These are phyloP conservation scores for Beta macrorhiza DNA, from an alignment of 179 eudicot species.

Conservation along the genomic window DNA sequence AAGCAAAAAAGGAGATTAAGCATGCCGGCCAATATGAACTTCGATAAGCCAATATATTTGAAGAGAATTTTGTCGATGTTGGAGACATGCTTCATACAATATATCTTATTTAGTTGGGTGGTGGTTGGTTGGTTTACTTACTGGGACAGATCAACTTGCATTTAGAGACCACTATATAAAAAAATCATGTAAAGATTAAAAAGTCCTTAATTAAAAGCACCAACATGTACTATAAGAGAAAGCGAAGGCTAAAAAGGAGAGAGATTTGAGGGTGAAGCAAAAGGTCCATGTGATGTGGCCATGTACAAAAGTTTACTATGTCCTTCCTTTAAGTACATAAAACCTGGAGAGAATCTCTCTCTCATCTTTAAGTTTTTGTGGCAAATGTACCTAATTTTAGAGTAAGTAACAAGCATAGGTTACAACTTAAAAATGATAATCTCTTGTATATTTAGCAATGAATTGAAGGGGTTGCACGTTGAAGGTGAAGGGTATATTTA, in stretches of 20 bases:
- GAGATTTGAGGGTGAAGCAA: conserved; percentile 22
- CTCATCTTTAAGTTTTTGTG: background rate
- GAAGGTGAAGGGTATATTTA: too few relatives aligned
- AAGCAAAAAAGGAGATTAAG: background rate
- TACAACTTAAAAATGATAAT: background rate
- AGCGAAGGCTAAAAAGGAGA: conserved; percentile 12
- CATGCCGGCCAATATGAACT: conserved; percentile 24
- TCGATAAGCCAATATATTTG: conserved; percentile 3
- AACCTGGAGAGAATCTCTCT: conserved; percentile 34
- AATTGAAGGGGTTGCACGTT: too few relatives aligned
- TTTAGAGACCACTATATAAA: background rate
- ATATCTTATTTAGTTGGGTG: background rate
- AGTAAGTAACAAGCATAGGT: background rate
- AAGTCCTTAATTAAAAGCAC: background rate
- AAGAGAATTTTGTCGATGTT: conserved; percentile 14
- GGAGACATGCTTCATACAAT: conserved; percentile 16
- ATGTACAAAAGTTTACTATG: conserved; percentile 22
- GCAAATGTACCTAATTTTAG: background rate
- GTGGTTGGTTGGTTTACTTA: background rate
- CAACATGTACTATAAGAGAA: background rate
- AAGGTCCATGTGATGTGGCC: conserved; percentile 20
- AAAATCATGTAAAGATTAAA: background rate
- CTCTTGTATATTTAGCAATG: too few relatives aligned
- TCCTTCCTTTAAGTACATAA: conserved; percentile 32
- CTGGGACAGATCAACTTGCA: conserved; percentile 13